Evolutionary conservation across 1,284 basidiomycete genomes (phyloP), one percentile per base, ranked within the genome.

Genomic region (Cryptococcus neoformans): DNA sequence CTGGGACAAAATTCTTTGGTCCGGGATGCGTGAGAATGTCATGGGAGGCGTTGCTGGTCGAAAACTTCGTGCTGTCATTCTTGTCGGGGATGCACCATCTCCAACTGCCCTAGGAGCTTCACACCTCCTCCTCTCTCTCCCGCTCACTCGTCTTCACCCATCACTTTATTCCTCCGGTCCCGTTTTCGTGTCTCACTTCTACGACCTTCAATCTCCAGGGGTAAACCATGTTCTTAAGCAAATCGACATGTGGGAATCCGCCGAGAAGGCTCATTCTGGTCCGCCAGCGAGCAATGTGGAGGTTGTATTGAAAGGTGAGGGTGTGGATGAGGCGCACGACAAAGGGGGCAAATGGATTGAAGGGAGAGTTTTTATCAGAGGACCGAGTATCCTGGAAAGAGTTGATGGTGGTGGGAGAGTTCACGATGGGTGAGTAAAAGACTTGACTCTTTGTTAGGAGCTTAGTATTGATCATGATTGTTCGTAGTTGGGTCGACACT

Each of bases 201-300:
- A 72, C 60, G 73, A 75, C 58, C 59, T 77, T 0, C 71, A 74
- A 57, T 60, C 63, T n/a, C 64, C 63, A 6, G 51, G 62, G 34
- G 51, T 65, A 9, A 56, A 58, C 17, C 56, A 64, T 54, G 44
- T 60, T 7, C 51, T 59, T 35, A 56, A 58, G 48, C 62, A 60
- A 16, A 49, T 61, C 21, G 49, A 60, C 39, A 40, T 55, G 14
- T 49, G 54, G 44, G 57, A 53, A 16, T 51, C 39, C 10, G 48
- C 44, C 14, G 56, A 56, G 17, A 58, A 55, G 17, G 59, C 62
- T 4, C 74, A 77, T 54, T 59, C 66, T 2, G 77, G 77, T 21
- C 66, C 76, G 3, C 76, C 76, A 4, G 66, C 68, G 4, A 62
- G 49, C 37, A 78, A 78, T 51, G 59, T 77, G 36, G 77, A 78